Conservation (phyloP, 2,329 filamentous ascomycete genomes). For the Tolypocladium amazonense region DNA sequence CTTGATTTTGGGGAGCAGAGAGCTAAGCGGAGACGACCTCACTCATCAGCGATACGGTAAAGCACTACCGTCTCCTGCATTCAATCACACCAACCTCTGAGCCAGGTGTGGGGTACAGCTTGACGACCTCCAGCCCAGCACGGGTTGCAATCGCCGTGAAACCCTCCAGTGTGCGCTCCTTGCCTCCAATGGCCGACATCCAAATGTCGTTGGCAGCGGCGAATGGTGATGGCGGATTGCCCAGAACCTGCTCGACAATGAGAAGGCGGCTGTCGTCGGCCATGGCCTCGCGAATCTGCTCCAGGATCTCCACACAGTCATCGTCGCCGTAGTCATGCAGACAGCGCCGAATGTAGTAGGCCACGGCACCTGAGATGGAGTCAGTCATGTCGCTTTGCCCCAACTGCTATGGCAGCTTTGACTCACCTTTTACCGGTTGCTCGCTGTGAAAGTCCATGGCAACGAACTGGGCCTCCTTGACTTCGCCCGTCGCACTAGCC, state of each 20-base stretch:
- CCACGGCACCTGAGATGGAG: constrained; percentile 15
- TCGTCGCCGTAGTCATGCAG: constrained; percentile 27
- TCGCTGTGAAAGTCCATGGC: constrained; percentile 9
- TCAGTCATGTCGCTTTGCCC: neutral
- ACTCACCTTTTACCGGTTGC: constrained; percentile 8
- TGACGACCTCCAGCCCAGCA: constrained; percentile 16
- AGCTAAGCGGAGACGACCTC: neutral
- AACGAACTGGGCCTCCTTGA: neutral
- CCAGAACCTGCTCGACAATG: constrained; percentile 20
- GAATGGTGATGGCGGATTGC: constrained; percentile 13
- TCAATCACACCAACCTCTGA: constrained; percentile 10
- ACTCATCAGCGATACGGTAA: neutral
- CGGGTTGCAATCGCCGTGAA: constrained; percentile 12
- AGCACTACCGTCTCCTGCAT: constrained; percentile 4
- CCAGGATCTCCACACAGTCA: constrained; percentile 18
- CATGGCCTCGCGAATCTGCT: constrained; percentile 16
- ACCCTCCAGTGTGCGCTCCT: constrained; percentile 17
- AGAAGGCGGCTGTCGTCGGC: constrained; percentile 20
- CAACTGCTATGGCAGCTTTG: neutral
- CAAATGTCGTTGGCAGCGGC: constrained; percentile 18
- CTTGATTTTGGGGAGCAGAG: neutral
- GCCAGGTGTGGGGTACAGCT: constrained; percentile 5
- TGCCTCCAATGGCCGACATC: constrained; percentile 21
- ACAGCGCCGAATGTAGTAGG: constrained; percentile 24
- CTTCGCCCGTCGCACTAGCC: constrained; percentile 4